Evolutionary conservation across 768 basidiomycete species (phyloP).

Genomic region (Sarcomyxa edulis): DNA sequence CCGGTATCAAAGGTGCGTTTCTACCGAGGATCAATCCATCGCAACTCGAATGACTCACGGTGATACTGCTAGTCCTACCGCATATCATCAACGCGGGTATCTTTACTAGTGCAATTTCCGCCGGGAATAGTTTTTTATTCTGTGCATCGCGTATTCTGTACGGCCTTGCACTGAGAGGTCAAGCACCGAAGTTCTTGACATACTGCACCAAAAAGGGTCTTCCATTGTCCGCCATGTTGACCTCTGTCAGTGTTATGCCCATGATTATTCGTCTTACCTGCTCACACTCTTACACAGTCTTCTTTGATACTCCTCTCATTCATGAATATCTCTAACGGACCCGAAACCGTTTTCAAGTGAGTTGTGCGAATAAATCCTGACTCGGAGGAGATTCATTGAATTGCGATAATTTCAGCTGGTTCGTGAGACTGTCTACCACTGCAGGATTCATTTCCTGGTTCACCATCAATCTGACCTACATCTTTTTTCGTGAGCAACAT

Average conservation of each 20-base stretch:
- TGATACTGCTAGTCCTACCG: constrained; percentile 39
- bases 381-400: not conserved
- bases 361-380: constrained; percentile 5
- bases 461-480: constrained; percentile 65
- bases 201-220: constrained; percentile 45
- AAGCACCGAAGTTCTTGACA: constrained; percentile 38
- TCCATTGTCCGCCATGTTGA: constrained; percentile 34
- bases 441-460: constrained; percentile 69
- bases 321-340: constrained; percentile 55
- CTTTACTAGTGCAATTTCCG: constrained; percentile 69
- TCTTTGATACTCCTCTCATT: constrained; percentile 49
- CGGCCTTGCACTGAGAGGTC: constrained; percentile 46
- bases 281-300: constrained; percentile 20
- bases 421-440: constrained; percentile 62
- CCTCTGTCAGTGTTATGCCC: constrained; percentile 21
- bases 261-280: not conserved
- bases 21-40: constrained; percentile 10
- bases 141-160: constrained; percentile 48
- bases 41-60: constrained; percentile 3
- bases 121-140: constrained; percentile 64
- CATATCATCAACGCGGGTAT: constrained; percentile 70
- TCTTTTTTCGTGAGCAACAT: constrained; percentile 55
- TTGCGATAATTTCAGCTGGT: constrained; percentile 42
- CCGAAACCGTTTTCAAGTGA: constrained; percentile 54
- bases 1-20: constrained; percentile 61